Evolutionary conservation across 2,329 filamentous ascomycete genomes (phyloP).

Genomic region (Trichoderma atroviride): DNA sequence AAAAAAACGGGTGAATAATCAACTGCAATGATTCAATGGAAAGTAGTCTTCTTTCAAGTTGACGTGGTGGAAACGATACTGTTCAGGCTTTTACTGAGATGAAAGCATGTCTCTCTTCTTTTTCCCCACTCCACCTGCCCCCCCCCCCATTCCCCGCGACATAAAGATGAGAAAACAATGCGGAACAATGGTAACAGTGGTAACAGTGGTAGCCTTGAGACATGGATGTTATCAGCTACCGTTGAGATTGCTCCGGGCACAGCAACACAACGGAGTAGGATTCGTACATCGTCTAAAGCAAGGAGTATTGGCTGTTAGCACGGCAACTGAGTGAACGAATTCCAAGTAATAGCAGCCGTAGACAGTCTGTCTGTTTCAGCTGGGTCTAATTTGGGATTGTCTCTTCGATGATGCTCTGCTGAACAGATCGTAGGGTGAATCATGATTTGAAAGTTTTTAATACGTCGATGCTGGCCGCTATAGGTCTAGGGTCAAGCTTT

Average conservation of each 20-base stretch:
- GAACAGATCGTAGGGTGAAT: no score
- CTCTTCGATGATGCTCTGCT: neutral
- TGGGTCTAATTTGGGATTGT: neutral
- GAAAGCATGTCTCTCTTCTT: no score
- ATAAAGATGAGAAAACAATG: neutral
- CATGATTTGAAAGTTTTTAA: neutral
- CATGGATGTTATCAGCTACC: neutral
- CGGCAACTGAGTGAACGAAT: neutral
- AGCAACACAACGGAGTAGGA: neutral
- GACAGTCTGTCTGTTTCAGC: neutral
- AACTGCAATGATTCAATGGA: no score
- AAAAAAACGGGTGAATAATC: no score
- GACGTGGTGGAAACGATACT: no score
- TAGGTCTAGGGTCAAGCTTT: neutral
- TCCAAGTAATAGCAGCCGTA: neutral
- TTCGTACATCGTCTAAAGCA: neutral
- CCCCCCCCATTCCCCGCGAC: neutral
- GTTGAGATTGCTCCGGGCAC: neutral
- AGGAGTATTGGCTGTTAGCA: neutral
- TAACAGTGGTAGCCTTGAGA: neutral
- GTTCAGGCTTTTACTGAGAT: no score
- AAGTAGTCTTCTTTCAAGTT: no score
- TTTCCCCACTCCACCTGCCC: no score
- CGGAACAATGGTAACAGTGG: neutral
- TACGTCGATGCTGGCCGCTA: neutral